Evolutionary conservation across 169 alveolate species (phyloP), one percentile per base, ranked within the genome.

Genomic region (Eimeria praecox): DNA sequence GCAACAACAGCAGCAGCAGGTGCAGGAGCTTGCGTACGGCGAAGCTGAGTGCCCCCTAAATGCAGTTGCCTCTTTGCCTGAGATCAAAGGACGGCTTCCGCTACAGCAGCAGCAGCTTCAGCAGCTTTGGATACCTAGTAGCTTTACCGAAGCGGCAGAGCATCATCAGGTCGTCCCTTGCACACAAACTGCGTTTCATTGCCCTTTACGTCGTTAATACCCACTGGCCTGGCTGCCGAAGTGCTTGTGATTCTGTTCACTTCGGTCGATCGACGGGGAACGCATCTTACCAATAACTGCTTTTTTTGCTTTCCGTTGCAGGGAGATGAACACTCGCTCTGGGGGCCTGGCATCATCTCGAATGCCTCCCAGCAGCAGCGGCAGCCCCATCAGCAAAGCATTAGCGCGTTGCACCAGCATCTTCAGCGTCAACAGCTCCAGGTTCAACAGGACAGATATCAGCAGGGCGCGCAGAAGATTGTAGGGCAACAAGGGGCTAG

Each of bases 341-440:
- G 90, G 90, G 90, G 90, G 46, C 90, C 62, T 44, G 71, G 35
- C 12, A n/a, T n/a, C 52, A 52, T 46, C 69, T 54, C 64, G 69
- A 82, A 44, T 82, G 90, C 66, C 69, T 52, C 90, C 59, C 90
- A 82, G 66, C 90, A 82, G 71, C 90, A 82, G 71, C 69, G 69
- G 46, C 90, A 82, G 62, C 71, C n/a, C n/a, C 54, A 44, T n/a
- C 90, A 44, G n/a, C 90, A 82, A 46, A 82, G 12, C 49, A 46
- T 33, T 82, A 35, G 46, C 52, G n/a, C n/a, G 90, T 71, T 49
- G 33, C 90, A 82, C 52, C 90, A 82, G 90, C 90, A 82, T 24
- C 66, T 82, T 46, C 90, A 82, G 46, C 71, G 64, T 9, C 73
- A 82, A 49, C 71, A 82, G 86, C 62, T 38, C 56, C 62, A 75